phyloP scores from a whole-genome alignment of 2,329 filamentous ascomycete genomes.

The Lojkania enalia region DNA sequence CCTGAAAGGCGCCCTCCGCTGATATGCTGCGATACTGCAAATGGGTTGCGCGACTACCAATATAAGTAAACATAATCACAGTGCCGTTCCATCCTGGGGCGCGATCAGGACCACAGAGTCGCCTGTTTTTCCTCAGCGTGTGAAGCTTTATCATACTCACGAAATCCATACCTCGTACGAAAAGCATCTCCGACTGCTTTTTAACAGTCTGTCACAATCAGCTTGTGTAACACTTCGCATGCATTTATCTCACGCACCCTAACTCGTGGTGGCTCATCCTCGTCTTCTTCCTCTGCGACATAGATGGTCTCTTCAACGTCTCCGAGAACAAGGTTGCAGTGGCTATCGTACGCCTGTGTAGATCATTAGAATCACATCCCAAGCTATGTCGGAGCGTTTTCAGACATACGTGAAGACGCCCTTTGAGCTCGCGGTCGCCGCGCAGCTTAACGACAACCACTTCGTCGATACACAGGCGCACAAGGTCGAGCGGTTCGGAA shows the following conservation, averaged over 20 bases:
- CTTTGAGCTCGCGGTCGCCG: slow-evolving; percentile 93
- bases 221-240: background rate
- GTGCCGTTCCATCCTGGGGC: slow-evolving; percentile 16
- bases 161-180: slow-evolving; percentile 79
- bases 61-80: no score
- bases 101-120: slow-evolving; percentile 57
- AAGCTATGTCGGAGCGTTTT: background rate
- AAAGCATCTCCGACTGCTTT: slow-evolving; percentile 98
- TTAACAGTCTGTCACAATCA: slow-evolving; percentile 71
- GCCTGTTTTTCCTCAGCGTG: no score
- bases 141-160: no score
- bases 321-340: slow-evolving; percentile 94
- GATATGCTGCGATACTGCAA: no score
- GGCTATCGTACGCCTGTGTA: slow-evolving; percentile 89
- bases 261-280: slow-evolving; percentile 62
- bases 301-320: slow-evolving; percentile 98
- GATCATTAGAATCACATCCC: background rate
- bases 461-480: slow-evolving; percentile 92
- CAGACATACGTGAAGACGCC: slow-evolving; percentile 77
- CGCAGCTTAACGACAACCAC: slow-evolving; percentile 96
- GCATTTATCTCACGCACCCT: background rate
- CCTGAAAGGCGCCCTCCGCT: no score
- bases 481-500: slow-evolving; percentile 92
- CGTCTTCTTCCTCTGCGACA: slow-evolving; percentile 83
- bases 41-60: no score